Conservation (phyloP, 768 basidiomycete genomes). For the Hericium alpestre region DNA sequence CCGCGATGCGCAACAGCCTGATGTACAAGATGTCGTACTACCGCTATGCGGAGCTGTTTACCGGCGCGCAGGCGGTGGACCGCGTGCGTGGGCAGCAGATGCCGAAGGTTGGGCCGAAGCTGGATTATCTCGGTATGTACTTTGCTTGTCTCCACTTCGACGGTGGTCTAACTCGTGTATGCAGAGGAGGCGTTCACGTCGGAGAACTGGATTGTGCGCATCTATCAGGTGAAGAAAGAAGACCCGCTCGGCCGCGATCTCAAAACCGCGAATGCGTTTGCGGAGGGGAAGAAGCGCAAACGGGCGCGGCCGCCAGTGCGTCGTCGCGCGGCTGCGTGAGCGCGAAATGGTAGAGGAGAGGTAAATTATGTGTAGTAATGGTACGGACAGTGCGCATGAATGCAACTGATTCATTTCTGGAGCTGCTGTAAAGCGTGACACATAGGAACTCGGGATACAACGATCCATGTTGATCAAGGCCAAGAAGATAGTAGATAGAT, state of each 20-base stretch:
- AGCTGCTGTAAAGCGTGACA: too few relatives aligned
- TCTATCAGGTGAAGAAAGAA: conserved; percentile 92
- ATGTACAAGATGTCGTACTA: conserved; percentile 99
- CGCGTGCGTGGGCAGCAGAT: conserved; percentile 83
- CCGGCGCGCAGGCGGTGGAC: conserved; percentile 62
- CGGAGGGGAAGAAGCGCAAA: conserved; percentile 82
- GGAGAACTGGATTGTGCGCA: conserved; percentile 99
- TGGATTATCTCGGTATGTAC: conserved; percentile 76
- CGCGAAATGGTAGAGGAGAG: not conserved
- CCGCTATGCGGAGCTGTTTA: conserved; percentile 83
- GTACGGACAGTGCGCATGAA: too few relatives aligned
- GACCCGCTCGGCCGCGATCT: conserved; percentile 85
- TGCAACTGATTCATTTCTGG: too few relatives aligned
- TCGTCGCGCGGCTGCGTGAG: conserved; percentile 21
- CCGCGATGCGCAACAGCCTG: conserved; percentile 86
- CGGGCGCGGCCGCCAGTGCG: conserved; percentile 57
- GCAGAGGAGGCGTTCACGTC: conserved; percentile 96
- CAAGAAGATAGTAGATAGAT: too few relatives aligned
- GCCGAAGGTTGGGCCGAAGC: conserved; percentile 63
- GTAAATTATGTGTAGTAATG: too few relatives aligned
- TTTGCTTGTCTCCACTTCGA: not conserved
- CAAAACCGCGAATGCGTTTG: conserved; percentile 79
- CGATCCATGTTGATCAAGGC: too few relatives aligned
- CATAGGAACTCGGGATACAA: too few relatives aligned
- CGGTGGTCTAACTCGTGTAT: not conserved